These are phyloP conservation scores for Coniochaeta prunicola DNA, from an alignment of 2,329 filamentous ascomycete genomes.

Conservation along the genomic window DNA sequence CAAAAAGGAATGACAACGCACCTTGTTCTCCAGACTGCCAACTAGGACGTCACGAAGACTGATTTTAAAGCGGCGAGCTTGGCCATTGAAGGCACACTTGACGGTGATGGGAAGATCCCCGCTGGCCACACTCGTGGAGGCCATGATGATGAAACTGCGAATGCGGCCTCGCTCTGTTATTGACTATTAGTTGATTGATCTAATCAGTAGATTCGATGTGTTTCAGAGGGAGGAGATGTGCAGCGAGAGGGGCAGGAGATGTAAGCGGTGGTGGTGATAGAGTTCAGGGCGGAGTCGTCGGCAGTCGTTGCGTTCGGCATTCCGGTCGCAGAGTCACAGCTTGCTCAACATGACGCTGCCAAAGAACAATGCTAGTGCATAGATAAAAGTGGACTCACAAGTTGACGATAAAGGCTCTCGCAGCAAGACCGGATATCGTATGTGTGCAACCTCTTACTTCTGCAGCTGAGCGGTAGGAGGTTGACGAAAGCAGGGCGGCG, in stretches of 20 bases:
- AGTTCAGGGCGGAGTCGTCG: background rate
- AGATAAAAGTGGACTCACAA: background rate
- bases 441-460: background rate
- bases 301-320: background rate
- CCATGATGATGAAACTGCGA: constrained; percentile 20
- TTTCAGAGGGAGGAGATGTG: background rate
- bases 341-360: background rate
- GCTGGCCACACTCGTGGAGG: constrained; percentile 22
- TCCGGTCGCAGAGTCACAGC: background rate
- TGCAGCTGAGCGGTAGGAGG: background rate
- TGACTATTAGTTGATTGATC: background rate
- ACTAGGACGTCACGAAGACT: constrained; percentile 77
- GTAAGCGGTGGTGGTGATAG: background rate
- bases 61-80: constrained; percentile 78
- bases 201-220: background rate
- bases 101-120: constrained; percentile 73
- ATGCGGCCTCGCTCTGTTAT: background rate
- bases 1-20: constrained; percentile 39
- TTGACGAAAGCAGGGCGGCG: constrained; percentile 1
- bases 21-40: constrained; percentile 71
- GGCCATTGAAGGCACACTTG: constrained; percentile 74
- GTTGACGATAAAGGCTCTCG: background rate
- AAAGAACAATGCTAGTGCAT: background rate
- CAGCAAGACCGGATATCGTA: background rate
- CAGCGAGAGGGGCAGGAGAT: background rate